Conservation (phyloP, 169 alveolate species). For the Haemoproteus tartakovskyi region DNA sequence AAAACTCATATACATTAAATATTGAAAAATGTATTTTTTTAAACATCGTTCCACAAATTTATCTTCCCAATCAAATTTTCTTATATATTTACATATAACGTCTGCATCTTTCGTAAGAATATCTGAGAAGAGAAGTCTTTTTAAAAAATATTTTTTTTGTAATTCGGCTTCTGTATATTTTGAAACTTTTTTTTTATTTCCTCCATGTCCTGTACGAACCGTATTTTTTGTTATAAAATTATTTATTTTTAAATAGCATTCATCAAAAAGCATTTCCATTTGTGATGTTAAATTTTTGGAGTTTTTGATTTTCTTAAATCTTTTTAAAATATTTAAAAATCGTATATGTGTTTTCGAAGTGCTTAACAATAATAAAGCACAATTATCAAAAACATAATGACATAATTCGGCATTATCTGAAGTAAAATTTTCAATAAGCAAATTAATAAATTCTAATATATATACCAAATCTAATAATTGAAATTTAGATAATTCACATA, state of each 20-base stretch:
- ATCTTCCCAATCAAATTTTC: constrained; percentile 50
- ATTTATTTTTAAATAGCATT: constrained; percentile 21
- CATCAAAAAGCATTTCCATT: constrained; percentile 30
- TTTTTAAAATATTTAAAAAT: constrained; percentile 25
- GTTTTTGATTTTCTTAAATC: constrained; percentile 39
- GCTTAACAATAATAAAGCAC: constrained; percentile 7
- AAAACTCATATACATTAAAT: constrained; percentile 31
- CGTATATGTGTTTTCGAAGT: constrained; percentile 54
- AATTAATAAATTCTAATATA: constrained; percentile 22
- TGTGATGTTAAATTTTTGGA: constrained; percentile 13
- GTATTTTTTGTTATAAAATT: constrained; percentile 8
- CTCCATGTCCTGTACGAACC: constrained; percentile 3
- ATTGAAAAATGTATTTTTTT: constrained; percentile 36
- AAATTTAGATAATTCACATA: constrained; percentile 36
- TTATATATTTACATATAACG: constrained; percentile 8
- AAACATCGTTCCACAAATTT: background rate
- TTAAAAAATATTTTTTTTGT: constrained; percentile 34
- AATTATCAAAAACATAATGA: constrained; percentile 26
- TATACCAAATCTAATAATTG: constrained; percentile 27
- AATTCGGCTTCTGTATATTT: constrained; percentile 4
- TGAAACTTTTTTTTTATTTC: constrained; percentile 1
- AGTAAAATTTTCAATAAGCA: constrained; percentile 44
- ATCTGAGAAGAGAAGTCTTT: constrained; percentile 25
- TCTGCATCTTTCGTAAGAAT: background rate
- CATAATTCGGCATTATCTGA: constrained; percentile 36